Base-by-base conservation (phyloP, 495 filamentous ascomycete species). In the Aspergillus cavernicola region DNA sequence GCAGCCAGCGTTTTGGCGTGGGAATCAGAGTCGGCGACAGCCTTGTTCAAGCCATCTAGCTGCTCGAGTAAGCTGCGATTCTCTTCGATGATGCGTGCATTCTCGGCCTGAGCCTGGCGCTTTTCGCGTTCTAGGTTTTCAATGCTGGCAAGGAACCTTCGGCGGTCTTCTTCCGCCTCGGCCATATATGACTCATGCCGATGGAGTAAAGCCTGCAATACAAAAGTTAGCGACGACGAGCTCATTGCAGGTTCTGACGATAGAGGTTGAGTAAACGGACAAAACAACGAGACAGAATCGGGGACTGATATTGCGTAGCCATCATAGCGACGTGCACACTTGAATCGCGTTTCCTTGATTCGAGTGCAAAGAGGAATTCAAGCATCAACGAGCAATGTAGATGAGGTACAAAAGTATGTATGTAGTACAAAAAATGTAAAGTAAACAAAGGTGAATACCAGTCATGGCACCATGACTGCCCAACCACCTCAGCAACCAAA, bases 101-200 rank as follows among this genome's bases (percentile, higher is more conserved):
- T 97, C 50, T 78, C 78, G 10, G 72, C 71, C 65, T 96, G 88
- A 23, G 92, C 79, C 48, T 85, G 74, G 57, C 71, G 76, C 65
- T 91, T 95, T 56, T 95, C 87, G 43, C 67, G 71, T 69, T 96
- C 91, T 16, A 98, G 72, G 55, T 74, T 73, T 50, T 88, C 85
- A 58, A 97, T 88, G 37, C 76, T 87, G 32, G 74, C 69, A 11
- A 78, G 74, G 74, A 95, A 82, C 26, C 81, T 82, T 38, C 70
- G 67, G 13, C 93, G 85, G 61, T 96, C 89, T 46, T 84, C 80
- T 75, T 95, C 90, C 45, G 90, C 87, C 64, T 96, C 89, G 16
- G 83, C 85, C 77, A 96, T 89, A 67, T 95, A 96, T 33, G 85
- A 82, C 72, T 97, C 92, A 80, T 97, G 92, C 51, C 92, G 88